phyloP scores from a whole-genome alignment of 345 rosid genomes.

The Brassica carinata region DNA sequence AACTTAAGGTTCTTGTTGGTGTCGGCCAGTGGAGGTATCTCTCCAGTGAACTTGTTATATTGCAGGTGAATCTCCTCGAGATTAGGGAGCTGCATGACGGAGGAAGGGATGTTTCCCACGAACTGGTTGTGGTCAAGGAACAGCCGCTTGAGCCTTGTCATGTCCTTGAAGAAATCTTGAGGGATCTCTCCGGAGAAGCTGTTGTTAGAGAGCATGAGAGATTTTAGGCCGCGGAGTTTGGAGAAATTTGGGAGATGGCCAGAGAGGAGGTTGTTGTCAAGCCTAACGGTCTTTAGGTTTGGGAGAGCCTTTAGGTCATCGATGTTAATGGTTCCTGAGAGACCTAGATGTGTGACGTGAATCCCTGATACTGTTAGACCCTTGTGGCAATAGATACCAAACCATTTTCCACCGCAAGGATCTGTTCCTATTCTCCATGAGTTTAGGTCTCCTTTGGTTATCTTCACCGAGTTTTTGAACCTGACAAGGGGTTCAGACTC shows the following conservation, averaged over 20 bases:
- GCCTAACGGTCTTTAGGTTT: conserved; percentile 57
- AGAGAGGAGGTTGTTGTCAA: conserved; percentile 58
- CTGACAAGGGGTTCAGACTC: conserved; percentile 37
- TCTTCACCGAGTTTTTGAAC: conserved; percentile 34
- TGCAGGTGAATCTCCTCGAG: conserved; percentile 71
- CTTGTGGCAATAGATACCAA: conserved; percentile 57
- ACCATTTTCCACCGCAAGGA: conserved; percentile 67
- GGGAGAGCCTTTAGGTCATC: conserved; percentile 48
- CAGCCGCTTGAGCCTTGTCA: conserved; percentile 55
- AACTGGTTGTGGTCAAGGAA: conserved; percentile 63
- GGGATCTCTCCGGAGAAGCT: conserved; percentile 62
- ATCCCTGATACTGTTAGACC: conserved; percentile 55
- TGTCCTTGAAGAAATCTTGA: conserved; percentile 50
- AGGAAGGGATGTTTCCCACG: conserved; percentile 58
- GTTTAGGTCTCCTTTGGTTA: conserved; percentile 43
- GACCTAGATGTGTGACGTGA: conserved; percentile 52
- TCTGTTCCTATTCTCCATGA: conserved; percentile 60
- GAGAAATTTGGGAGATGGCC: conserved; percentile 64
- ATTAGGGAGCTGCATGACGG: conserved; percentile 45
- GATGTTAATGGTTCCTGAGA: conserved; percentile 56
- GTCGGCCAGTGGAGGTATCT: conserved; percentile 48
- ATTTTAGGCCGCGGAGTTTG: conserved; percentile 51
- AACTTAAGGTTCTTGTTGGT: conserved; percentile 29
- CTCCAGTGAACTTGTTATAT: conserved; percentile 62
- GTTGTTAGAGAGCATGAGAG: conserved; percentile 57